These are phyloP conservation scores for Microbotryum silenes-acaulis DNA, from an alignment of 1,284 basidiomycete species.

Conservation along the genomic window DNA sequence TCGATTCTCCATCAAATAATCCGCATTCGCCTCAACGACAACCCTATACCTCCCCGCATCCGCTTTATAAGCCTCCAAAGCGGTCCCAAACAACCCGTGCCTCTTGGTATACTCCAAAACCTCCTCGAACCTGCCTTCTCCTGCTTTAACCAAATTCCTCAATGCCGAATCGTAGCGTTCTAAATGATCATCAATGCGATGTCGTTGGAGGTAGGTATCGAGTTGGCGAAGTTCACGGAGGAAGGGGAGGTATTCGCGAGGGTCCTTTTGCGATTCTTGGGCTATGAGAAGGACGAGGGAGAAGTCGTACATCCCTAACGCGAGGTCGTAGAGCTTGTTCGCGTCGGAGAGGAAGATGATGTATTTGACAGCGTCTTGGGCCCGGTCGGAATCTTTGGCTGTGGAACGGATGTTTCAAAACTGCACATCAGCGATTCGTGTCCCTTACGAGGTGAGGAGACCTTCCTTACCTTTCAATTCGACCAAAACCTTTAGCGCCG, in stretches of 20 bases:
- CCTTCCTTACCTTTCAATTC: constrained; percentile 54
- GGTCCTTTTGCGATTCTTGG: constrained; percentile 97
- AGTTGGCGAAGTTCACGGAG: constrained; percentile 76
- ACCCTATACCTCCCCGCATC: constrained; percentile 57
- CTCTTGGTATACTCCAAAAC: constrained; percentile 70
- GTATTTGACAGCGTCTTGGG: constrained; percentile 96
- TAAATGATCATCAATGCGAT: constrained; percentile 89
- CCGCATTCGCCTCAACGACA: constrained; percentile 73
- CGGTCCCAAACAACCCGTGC: constrained; percentile 67
- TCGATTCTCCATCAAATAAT: constrained; percentile 75
- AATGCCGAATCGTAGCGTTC: constrained; percentile 69
- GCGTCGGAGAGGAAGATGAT: constrained; percentile 97
- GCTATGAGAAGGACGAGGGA: constrained; percentile 90
- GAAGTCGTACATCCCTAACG: constrained; percentile 98
- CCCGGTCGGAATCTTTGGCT: constrained; percentile 65
- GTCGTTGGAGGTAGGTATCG: constrained; percentile 74
- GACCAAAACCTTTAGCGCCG: constrained; percentile 68
- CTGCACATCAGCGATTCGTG: too few species aligned
- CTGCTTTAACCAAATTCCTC: constrained; percentile 63
- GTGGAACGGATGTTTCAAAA: background rate
- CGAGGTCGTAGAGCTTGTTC: constrained; percentile 82
- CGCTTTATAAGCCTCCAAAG: constrained; percentile 62
- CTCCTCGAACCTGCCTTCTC: constrained; percentile 64
- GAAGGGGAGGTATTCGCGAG: constrained; percentile 95
- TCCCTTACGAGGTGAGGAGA: too few species aligned